Conservation (phyloP, 192 early-diverging fungal genomes). For the Haplosporangium gracile region DNA sequence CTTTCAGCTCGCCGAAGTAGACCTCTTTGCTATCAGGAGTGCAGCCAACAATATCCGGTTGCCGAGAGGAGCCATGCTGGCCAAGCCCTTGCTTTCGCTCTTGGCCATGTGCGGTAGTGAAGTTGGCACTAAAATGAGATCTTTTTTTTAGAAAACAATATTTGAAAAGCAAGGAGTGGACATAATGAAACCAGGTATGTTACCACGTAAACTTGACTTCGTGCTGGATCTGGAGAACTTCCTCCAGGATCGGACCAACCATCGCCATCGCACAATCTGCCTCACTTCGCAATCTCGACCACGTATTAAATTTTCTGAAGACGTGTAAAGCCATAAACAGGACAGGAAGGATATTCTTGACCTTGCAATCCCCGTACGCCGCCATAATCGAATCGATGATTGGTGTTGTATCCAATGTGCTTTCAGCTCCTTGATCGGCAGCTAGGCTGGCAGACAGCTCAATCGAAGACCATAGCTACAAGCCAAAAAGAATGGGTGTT, state of each 20-base stretch:
- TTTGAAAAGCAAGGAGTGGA: not conserved
- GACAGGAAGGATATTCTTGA: not conserved
- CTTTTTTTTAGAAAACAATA: not conserved
- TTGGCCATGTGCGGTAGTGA: not conserved
- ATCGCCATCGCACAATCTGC: slow-evolving; percentile 16
- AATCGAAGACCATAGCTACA: slow-evolving; percentile 1
- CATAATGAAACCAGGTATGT: not conserved
- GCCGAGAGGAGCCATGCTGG: not conserved
- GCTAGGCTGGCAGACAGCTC: not conserved
- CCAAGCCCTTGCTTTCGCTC: slow-evolving; percentile 10
- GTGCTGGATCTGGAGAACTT: slow-evolving; percentile 17
- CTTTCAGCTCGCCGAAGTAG: slow-evolving; percentile 17
- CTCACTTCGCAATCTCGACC: slow-evolving; percentile 17
- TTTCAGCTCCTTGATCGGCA: not conserved
- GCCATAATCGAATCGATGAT: slow-evolving; percentile 15
- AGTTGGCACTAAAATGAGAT: slow-evolving; percentile 10
- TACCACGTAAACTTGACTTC: slow-evolving; percentile 24
- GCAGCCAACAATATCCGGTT: slow-evolving; percentile 13
- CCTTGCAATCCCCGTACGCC: slow-evolving; percentile 16
- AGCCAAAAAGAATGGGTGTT: not conserved
- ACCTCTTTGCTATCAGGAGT: not conserved
- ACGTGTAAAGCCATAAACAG: slow-evolving; percentile 21
- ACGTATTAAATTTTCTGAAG: slow-evolving; percentile 13
- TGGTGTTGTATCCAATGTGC: slow-evolving; percentile 6
- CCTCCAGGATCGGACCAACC: slow-evolving; percentile 18